Evolutionary conservation across 805 yeast species (phyloP), one percentile per base, ranked within the genome.

Genomic region (Grigorovia jiainica): DNA sequence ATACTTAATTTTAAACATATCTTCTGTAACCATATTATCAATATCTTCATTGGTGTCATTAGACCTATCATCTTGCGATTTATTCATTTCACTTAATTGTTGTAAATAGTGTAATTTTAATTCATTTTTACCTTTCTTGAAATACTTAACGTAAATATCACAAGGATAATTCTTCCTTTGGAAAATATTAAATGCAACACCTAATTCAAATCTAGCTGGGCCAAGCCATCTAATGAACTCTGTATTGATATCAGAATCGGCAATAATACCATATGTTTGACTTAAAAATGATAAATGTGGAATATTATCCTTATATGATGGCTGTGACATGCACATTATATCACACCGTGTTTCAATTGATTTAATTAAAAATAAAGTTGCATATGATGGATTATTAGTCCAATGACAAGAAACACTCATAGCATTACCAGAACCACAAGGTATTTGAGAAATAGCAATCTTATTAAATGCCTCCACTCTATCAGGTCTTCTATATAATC

Each of bases 361-460:
- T 58, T 92, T 92, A 38, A 90, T 66, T 55, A 87, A 68, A 40
- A 74, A 71, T 41, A 87, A 63, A 0, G 95, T 75, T 0, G 95
- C 92, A 39, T 66, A 53, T 0, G 78, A 71, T 4, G 95, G 79
- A 45, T 78, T 77, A 37, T 68, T 67, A 1, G 86, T 78, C 23
- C 90, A 89, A 51, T 80, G 81, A 43, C 95, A 77, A 18, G 95
- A 82, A 45, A 82, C 68, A 11, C 94, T 69, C 73, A 92, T 73
- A 2, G 96, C 97, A 63, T 92, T 92, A 3, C 98, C 98, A 0
- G 96, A 84, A 0, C 98, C 98, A 53, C 97, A 86, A 1, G 98
- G 97, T 7, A 89, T 65, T 61, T 90, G 96, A 8, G 92, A 78
- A 2, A 92, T 66, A 0, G 83, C 78, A 9, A 85, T 47, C 43